Evolutionary conservation across 345 rosid genomes (phyloP), one percentile per base, ranked within the genome.

Genomic region (Carallia pectinifolia): DNA sequence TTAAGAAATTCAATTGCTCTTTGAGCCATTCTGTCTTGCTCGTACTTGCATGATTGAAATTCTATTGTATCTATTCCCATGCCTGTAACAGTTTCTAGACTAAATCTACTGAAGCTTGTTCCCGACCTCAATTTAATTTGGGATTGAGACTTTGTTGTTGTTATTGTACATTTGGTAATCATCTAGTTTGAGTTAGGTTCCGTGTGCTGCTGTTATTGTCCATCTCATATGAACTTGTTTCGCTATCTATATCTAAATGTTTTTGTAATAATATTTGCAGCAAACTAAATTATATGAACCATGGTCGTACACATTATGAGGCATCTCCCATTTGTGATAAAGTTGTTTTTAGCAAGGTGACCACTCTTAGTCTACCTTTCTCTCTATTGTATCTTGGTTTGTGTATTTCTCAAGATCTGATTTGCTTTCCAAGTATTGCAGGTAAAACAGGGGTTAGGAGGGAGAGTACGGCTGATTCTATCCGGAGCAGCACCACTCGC

Each of bases 401-500:
- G 13, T 68, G 53, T 66, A 8, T 44, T 31, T 23, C 18, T 66
- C 10, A 36, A 34, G 40, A 55, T 55, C 29, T 77, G 65, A 31
- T 53, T 54, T 16, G 58, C 59, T 56, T 56, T 55, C 50, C 34
- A 37, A 64, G 23, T 68, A 47, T 75, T 71, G 59, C 82, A 92
- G 99, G 97, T 96, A 50, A 89, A 88, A 85, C 86, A 89, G 85
- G 94, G 92, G 4, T 81, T 92, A 77, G 99, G 99, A 56, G 99
- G 99, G 71, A 93, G 69, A 6, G 98, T 96, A 70, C 88, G 99
- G 58, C 79, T 96, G 38, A 90, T 96, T 72, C 84, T 95, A 40
- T 95, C 99, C 31, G 96, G 99, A 75, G 99, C 91, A 62, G 97
- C 99, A 69, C 99, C 99, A 67, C 90, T 95, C 61, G 80, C 97